These are phyloP conservation scores for Misopates orontium DNA, from an alignment of 257 asterid species.

Conservation along the genomic window DNA sequence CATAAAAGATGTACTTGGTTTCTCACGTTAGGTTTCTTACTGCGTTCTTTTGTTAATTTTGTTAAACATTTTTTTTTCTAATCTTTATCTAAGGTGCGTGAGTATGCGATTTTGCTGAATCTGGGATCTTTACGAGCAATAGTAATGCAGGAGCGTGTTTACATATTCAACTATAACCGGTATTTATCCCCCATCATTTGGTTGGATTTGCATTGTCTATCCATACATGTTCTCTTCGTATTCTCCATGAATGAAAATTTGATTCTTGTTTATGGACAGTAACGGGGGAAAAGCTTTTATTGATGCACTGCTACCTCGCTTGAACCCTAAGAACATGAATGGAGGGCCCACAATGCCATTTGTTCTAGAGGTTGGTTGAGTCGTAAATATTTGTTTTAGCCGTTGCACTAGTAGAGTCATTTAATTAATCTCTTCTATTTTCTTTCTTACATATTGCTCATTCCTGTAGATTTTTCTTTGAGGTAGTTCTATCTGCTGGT, in stretches of 20 bases:
- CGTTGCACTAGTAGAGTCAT: constrained; percentile 5
- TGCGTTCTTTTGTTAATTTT: constrained; percentile 22
- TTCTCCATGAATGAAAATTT: constrained; percentile 22
- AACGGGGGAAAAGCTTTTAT: constrained; percentile 97
- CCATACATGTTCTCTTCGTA: constrained; percentile 5
- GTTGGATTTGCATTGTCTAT: constrained; percentile 14
- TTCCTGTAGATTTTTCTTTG: neutral
- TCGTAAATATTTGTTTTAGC: constrained; percentile 18
- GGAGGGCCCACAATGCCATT: constrained; percentile 96
- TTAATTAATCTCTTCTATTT: constrained; percentile 4
- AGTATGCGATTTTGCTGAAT: constrained; percentile 87
- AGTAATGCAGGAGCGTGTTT: constrained; percentile 82
- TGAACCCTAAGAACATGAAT: constrained; percentile 64
- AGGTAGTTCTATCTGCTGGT: neutral
- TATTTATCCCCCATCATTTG: constrained; percentile 29
- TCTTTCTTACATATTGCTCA: neutral
- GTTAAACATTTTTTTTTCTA: constrained; percentile 28
- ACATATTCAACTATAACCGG: constrained; percentile 95
- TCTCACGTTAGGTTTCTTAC: constrained; percentile 21
- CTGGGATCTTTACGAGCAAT: constrained; percentile 94
- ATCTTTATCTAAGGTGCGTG: constrained; percentile 65
- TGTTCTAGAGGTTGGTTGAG: constrained; percentile 76
- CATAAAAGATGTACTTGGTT: constrained; percentile 9
- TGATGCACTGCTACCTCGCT: constrained; percentile 84
- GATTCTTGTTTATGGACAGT: constrained; percentile 41